Percentiles rank a stretch among this genome's conserved stretches.
phyloP scores from a whole-genome alignment of 371 early-diverging fungal genomes.

The Catenaria anguillulae region DNA sequence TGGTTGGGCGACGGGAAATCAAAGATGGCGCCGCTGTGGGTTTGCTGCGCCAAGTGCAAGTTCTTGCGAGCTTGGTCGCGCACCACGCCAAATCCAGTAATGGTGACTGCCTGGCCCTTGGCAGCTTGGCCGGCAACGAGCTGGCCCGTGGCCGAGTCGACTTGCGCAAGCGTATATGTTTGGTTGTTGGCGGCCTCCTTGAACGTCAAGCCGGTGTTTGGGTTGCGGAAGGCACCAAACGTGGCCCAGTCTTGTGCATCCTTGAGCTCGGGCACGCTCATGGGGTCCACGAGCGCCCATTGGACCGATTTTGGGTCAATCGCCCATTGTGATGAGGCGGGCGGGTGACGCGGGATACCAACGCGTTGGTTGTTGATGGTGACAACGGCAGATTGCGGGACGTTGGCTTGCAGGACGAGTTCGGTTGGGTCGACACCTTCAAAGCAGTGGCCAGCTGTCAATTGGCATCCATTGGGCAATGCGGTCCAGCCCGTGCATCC shows the following conservation, averaged over 20 bases:
- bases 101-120: neutral
- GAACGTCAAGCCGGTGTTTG: constrained; percentile 4
- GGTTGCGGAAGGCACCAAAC: constrained; percentile 6
- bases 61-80: neutral
- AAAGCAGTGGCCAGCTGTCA: constrained; percentile 6
- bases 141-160: neutral
- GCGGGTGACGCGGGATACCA: neutral
- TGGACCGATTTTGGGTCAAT: constrained; percentile 3
- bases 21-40: neutral
- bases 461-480: neutral
- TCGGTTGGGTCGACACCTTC: no score
- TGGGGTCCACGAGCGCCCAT: neutral
- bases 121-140: neutral
- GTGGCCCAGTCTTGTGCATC: constrained; percentile 3
- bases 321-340: constrained; percentile 1
- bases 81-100: constrained; percentile 5
- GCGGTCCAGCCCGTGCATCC: constrained; percentile 5
- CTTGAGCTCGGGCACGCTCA: neutral
- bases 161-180: neutral
- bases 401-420: neutral
- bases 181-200: neutral
- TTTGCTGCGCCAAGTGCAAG: neutral
- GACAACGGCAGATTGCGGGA: neutral
- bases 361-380: no score
- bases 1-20: neutral